phyloP scores from a whole-genome alignment of 768 basidiomycete species.

The Lactifluus pinguis region DNA sequence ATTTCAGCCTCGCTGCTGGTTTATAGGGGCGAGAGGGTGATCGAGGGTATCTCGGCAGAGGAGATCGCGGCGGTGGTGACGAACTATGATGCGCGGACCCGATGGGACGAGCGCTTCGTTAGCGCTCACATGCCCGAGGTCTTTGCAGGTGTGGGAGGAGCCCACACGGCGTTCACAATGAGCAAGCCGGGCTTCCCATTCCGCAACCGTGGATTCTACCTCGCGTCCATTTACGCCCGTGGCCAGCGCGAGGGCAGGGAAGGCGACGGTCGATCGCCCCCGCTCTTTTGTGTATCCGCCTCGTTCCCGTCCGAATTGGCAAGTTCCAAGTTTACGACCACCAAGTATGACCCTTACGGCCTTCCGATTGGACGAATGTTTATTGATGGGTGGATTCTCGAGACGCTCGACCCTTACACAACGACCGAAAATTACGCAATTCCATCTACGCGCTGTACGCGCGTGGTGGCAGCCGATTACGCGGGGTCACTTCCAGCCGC shows the following conservation, averaged over 20 bases:
- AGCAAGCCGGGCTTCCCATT: constrained; percentile 84
- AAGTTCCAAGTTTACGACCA: constrained; percentile 38
- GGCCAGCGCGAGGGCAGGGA: constrained; percentile 29
- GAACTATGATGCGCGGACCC: constrained; percentile 60
- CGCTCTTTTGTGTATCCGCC: constrained; percentile 75
- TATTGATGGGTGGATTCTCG: constrained; percentile 91
- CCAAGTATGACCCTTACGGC: constrained; percentile 66
- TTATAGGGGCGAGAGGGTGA: constrained; percentile 81
- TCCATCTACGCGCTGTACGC: constrained; percentile 83
- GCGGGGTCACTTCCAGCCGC: constrained; percentile 78
- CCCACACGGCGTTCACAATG: constrained; percentile 61
- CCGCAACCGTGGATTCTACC: constrained; percentile 77
- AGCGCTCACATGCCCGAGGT: constrained; percentile 60
- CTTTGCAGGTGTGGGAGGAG: constrained; percentile 53
- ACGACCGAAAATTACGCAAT: constrained; percentile 89
- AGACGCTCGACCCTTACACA: constrained; percentile 93
- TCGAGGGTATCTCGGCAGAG: constrained; percentile 89
- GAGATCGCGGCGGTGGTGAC: constrained; percentile 72
- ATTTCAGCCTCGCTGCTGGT: constrained; percentile 78
- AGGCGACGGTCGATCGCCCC: constrained; percentile 32
- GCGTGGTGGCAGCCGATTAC: constrained; percentile 79
- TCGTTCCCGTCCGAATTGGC: constrained; percentile 68
- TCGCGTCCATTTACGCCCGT: constrained; percentile 70
- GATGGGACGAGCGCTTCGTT: constrained; percentile 84
- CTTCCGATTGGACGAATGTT: constrained; percentile 76